Conservation (phyloP, 305 asterid genomes). For the Salvia sclarea region DNA sequence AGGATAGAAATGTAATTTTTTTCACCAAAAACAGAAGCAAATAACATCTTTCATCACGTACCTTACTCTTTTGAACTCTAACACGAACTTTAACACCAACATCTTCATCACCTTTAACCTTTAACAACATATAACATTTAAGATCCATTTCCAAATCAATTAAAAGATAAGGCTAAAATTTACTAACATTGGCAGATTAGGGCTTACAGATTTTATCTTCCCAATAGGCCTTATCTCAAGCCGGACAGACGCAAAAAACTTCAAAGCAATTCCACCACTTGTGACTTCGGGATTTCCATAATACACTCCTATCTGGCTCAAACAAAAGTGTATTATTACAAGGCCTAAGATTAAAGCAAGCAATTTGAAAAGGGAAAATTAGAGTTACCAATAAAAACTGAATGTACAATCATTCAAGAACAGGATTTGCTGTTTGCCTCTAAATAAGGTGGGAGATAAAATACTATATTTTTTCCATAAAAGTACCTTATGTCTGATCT, state of each 20-base stretch:
- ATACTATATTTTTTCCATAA: neutral
- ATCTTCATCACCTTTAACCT: conserved; percentile 97
- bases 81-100: conserved; percentile 95
- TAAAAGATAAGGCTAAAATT: conserved; percentile 8
- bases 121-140: conserved; percentile 24
- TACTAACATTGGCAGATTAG: conserved; percentile 29
- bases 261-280: conserved; percentile 97
- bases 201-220: conserved; percentile 95
- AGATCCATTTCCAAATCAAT: conserved; percentile 25
- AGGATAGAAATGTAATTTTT: neutral
- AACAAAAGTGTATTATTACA: conserved; percentile 23
- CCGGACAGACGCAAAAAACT: conserved; percentile 97
- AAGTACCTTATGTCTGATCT: conserved; percentile 91
- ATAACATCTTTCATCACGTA: conserved; percentile 21
- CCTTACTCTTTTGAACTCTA: conserved; percentile 99
- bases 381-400: neutral
- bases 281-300: conserved; percentile 99
- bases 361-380: conserved; percentile 14
- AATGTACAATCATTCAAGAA: conserved; percentile 12
- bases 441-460: conserved; percentile 12
- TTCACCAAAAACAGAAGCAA: neutral
- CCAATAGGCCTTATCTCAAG: conserved; percentile 97
- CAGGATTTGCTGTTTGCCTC: conserved; percentile 16
- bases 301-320: conserved; percentile 88
- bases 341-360: conserved; percentile 24